These are phyloP conservation scores for Paragyromitra xinjiangensis DNA, from an alignment of 495 filamentous ascomycete genomes.

Conservation along the genomic window DNA sequence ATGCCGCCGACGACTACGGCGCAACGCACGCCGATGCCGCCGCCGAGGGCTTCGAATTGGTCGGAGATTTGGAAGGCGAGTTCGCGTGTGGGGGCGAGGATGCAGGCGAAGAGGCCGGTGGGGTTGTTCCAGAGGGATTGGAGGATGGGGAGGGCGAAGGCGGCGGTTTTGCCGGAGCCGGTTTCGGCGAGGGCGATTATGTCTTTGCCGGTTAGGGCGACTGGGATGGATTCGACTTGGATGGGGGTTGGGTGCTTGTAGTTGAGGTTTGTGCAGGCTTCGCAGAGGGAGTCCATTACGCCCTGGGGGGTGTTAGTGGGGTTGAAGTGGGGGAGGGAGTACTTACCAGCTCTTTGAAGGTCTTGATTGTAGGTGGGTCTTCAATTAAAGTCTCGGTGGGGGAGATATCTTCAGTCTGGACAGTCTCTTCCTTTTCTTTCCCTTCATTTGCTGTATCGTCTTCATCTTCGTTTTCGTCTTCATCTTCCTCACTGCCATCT, in stretches of 20 bases:
- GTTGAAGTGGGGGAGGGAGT: not conserved
- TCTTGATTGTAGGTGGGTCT: conserved; percentile 62
- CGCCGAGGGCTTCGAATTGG: conserved; percentile 82
- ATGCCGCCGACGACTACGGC: conserved; percentile 88
- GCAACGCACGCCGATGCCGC: conserved; percentile 79
- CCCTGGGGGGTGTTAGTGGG: conserved; percentile 62
- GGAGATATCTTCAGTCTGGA: conserved; percentile 2
- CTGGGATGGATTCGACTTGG: conserved; percentile 77
- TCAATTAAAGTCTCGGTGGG: conserved; percentile 6
- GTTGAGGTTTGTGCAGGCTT: conserved; percentile 80
- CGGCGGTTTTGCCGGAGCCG: conserved; percentile 90
- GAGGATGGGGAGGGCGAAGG: conserved; percentile 88
- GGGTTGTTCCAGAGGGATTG: conserved; percentile 87
- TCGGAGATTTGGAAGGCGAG: conserved; percentile 89
- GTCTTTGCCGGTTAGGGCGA: conserved; percentile 82
- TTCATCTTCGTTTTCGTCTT: conserved; percentile 16
- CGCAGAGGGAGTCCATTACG: conserved; percentile 84
- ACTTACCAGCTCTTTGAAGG: conserved; percentile 77
- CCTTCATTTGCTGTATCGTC: conserved; percentile 11
- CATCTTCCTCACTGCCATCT: conserved; percentile 13
- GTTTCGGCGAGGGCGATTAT: conserved; percentile 95
- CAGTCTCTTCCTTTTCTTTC: conserved; percentile 1
- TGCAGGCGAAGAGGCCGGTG: conserved; percentile 76
- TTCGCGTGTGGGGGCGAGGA: conserved; percentile 91
- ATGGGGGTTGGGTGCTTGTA: conserved; percentile 87